Base-by-base conservation (phyloP, 1,284 basidiomycete genomes). In the Albatrellus sp. region DNA sequence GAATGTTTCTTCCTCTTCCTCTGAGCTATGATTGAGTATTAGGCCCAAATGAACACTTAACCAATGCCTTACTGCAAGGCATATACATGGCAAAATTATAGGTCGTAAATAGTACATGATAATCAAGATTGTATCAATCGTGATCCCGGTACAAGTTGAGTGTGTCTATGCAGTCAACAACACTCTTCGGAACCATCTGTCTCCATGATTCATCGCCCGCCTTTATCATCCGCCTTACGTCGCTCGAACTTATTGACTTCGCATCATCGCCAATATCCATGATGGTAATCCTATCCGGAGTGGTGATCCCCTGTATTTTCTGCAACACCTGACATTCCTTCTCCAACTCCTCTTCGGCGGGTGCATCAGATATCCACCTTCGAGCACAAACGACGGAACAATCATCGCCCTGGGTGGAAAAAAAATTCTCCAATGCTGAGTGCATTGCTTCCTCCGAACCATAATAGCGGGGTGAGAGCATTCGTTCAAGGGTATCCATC, bases 391-490 rank as follows among this genome's bases (percentile, higher is more conserved):
- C 68, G 38, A 97, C 64, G 13, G 68, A 66, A 2, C 82, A 83
- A 50, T 81, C 73, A 49, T 81, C 74, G 9, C 71, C 75, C 19
- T 64, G 57, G 1, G 67, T 56, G 2, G 73, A 69, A 40, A 93
- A 74, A 62, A 91, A 85, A 11, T 58, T 61, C n/a, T 56, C 58
- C 17, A 92, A 66, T 7, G 75, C 68, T 4, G 52, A 49, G 37
- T 64, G 54, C 77, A 92, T 89, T 5, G 53, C 12, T 9, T 3
- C 58, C 2, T 60, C 57, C 39, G 72, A 70, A 2, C 62, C 60
- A 55, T 97, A 97, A 61, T 91, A 98, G 33, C 76, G 75, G 1
- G 80, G 73, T 12, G 82, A 75, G 46, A 96, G 81, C 42, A 97
- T 73, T 7, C 94, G 80, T 46, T 81, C 75, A 28, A 98, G 71